These are phyloP conservation scores for Aspergillus sp. DNA, from an alignment of 2,329 filamentous ascomycete genomes.

Conservation along the genomic window DNA sequence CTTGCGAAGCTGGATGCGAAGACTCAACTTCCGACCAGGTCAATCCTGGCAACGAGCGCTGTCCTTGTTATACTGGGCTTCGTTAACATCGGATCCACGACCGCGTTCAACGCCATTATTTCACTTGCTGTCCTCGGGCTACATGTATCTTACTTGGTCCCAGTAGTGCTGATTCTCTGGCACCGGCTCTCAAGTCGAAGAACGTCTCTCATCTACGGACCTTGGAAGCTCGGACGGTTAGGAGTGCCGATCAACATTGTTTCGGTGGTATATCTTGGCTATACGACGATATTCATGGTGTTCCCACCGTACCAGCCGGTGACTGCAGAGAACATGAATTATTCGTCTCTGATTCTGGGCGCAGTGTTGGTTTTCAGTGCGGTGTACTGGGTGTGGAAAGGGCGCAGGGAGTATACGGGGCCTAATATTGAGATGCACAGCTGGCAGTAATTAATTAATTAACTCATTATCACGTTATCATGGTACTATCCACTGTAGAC, in stretches of 20 bases:
- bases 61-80: constrained; percentile 24
- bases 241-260: constrained; percentile 35
- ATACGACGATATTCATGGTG: constrained; percentile 56
- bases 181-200: constrained; percentile 13
- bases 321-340: constrained; percentile 46
- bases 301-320: constrained; percentile 41
- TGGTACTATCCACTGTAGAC: too few relatives aligned
- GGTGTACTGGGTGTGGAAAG: constrained; percentile 10
- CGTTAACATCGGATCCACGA: constrained; percentile 17
- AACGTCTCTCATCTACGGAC: background rate
- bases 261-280: constrained; percentile 51
- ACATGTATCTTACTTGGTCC: constrained; percentile 29
- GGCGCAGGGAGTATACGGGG: constrained; percentile 4
- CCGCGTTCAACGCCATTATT: constrained; percentile 27
- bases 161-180: constrained; percentile 25
- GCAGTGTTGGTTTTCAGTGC: constrained; percentile 19
- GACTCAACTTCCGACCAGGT: background rate
- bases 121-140: constrained; percentile 24
- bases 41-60: constrained; percentile 13
- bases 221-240: background rate
- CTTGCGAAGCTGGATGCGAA: background rate
- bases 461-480: too few relatives aligned
- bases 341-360: constrained; percentile 25
- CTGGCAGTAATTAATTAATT: too few relatives aligned
- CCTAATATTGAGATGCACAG: background rate